Base-by-base conservation (phyloP, 768 basidiomycete genomes). In the Suillus placidus region DNA sequence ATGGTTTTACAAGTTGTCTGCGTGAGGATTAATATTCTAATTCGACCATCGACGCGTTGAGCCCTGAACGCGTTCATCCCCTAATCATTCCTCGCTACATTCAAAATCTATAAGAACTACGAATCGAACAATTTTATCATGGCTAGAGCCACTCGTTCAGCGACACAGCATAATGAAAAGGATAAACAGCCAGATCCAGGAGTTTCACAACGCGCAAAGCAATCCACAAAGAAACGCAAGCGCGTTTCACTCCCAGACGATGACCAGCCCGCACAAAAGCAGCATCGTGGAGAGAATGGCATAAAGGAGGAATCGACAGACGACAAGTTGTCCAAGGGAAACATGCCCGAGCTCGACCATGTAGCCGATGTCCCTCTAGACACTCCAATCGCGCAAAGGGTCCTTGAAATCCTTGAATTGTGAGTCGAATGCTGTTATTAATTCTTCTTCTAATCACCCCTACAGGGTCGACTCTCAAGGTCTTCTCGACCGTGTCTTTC, bases 111-210 rank as follows among this genome's bases (percentile, higher is more conserved):
- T 16, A n/a, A 35, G 20, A 42, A 60, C 65, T 61, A 66, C 47
- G 62, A 30, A 38, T 55, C 63, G 32, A 34, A 49, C 63, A 38
- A 71, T 60, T 64, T 57, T 58, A 34, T 58, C 34, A 93, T 94
- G 92, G 90, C 90, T 68, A 84, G 92, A 69, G 85, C 91, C 74
- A 93, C 92, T 76, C 88, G 92, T 72, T 89, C 88, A 70, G 81
- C 86, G 40, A 78, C 82, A 52, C 79, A 78, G 47, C 75, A 76
- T 62, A 71, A 78, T 62, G 75, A 81, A 73, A 79, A 78, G 57
- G 80, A 79, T 66, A 76, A 74, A 68, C 70, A 71, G 54, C 62
- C 67, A 47, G 67, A 71, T 64, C 68, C 62, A 65, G 63, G 62
- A 18, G 66, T 74, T 63, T 67, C 63, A 56, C 68, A 74, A 60